Evolutionary conservation across 140 eudicot genomes (phyloP).

Genomic region (Anethum foeniculum): DNA sequence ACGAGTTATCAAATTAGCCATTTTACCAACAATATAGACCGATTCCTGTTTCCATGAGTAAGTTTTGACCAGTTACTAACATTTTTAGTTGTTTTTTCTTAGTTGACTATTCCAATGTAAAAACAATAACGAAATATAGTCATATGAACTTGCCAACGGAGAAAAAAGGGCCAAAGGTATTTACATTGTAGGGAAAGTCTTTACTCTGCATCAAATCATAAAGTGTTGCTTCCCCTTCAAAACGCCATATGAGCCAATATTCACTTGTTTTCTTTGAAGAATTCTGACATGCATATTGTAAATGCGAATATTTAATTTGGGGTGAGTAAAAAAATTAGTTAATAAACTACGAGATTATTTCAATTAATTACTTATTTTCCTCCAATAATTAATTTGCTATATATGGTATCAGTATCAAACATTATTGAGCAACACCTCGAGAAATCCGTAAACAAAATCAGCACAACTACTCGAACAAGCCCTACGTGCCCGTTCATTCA

Average conservation of each 20-base stretch:
- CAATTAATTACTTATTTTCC: not conserved
- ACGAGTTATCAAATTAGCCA: not conserved
- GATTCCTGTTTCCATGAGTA: not conserved
- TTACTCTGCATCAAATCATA: conserved; percentile 87
- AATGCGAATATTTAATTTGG: not conserved
- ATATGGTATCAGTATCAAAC: not conserved
- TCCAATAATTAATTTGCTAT: not conserved
- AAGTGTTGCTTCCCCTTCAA: conserved; percentile 91
- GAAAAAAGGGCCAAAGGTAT: conserved; percentile 30
- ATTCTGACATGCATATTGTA: conserved; percentile 31
- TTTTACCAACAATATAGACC: not conserved
- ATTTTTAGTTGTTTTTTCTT: not conserved
- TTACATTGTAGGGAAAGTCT: conserved; percentile 95
- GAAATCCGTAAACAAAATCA: conserved; percentile 83
- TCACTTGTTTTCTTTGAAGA: conserved; percentile 81
- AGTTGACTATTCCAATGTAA: not conserved
- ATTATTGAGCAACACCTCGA: conserved; percentile 51
- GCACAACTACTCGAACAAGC: conserved; percentile 97
- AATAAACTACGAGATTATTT: not conserved
- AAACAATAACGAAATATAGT: not conserved
- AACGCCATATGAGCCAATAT: conserved; percentile 95
- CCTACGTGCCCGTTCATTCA: conserved; percentile 97
- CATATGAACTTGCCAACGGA: not conserved
- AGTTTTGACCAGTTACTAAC: not conserved
- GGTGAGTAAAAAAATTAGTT: not conserved